phyloP scores from a whole-genome alignment of 495 filamentous ascomycete species.

The Penicillium crystallinum region DNA sequence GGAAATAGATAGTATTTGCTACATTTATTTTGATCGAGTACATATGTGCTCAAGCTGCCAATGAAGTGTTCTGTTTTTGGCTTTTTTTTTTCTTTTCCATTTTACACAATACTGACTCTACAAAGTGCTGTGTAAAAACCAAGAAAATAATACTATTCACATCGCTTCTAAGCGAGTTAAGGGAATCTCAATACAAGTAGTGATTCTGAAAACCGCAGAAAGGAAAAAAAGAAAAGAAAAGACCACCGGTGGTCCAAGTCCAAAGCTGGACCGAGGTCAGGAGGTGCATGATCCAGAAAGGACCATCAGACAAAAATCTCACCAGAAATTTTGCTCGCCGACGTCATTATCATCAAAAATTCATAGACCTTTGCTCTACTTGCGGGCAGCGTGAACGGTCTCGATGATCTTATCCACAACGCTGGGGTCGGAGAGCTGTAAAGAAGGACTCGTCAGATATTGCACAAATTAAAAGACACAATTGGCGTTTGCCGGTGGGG shows the following conservation, averaged over 20 bases:
- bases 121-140: not conserved
- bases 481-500: not conserved
- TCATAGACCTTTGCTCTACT: constrained; percentile 31
- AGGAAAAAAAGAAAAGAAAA: constrained; percentile 4
- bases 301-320: not conserved
- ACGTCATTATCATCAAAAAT: constrained; percentile 23
- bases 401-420: constrained; percentile 87
- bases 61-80: too few species aligned
- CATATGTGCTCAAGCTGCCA: too few species aligned
- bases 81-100: too few species aligned
- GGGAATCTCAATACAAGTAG: constrained; percentile 27
- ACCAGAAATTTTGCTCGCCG: constrained; percentile 14
- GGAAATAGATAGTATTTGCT: too few species aligned
- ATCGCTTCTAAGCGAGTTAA: constrained; percentile 13
- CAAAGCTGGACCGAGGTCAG: not conserved
- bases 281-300: not conserved
- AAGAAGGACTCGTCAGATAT: constrained; percentile 30
- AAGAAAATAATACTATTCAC: constrained; percentile 19
- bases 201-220: constrained; percentile 1
- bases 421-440: constrained; percentile 79
- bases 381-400: constrained; percentile 61
- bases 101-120: too few species aligned
- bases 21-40: too few species aligned
- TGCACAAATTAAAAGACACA: not conserved
- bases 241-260: constrained; percentile 2